phyloP scores from a whole-genome alignment of 2,329 filamentous ascomycete species.

The Cladosporium austrohemisphaericum region DNA sequence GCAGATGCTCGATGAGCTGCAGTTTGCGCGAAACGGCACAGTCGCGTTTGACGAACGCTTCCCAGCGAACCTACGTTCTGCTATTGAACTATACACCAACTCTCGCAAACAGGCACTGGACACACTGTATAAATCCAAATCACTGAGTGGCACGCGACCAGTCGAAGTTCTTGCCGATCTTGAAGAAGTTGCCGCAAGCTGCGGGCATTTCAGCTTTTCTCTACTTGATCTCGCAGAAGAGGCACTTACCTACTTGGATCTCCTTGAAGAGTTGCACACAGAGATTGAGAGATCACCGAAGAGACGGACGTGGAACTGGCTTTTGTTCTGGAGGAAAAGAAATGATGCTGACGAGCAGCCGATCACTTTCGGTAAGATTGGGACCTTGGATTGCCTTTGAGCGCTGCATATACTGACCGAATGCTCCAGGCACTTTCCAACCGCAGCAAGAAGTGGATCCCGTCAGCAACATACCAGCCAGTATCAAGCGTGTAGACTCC shows the following conservation, averaged over 20 bases:
- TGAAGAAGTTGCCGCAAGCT: conserved; percentile 96
- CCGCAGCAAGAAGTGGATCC: conserved; percentile 8
- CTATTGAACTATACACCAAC: conserved; percentile 72
- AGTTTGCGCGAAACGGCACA: conserved; percentile 53
- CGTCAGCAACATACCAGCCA: conserved; percentile 24
- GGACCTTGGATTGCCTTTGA: neutral
- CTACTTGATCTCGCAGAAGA: conserved; percentile 88
- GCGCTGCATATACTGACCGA: conserved; percentile 20
- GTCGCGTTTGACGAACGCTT: conserved; percentile 78
- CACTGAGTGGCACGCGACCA: conserved; percentile 34
- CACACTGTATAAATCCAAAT: conserved; percentile 70
- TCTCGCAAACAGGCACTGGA: conserved; percentile 73
- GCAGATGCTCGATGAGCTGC: conserved; percentile 81
- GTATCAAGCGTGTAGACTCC: conserved; percentile 28
- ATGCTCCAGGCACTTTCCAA: conserved; percentile 3
- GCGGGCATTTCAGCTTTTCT: conserved; percentile 92
- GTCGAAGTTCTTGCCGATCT: conserved; percentile 79
- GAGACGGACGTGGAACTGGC: conserved; percentile 75
- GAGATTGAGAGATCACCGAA: conserved; percentile 60
- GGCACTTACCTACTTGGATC: conserved; percentile 74
- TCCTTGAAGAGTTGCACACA: conserved; percentile 77
- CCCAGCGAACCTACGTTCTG: conserved; percentile 72
- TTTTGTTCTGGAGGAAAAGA: conserved; percentile 66
- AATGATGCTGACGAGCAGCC: neutral
- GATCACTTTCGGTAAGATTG: conserved; percentile 1